These are phyloP conservation scores for Leishmania tropica DNA, from an alignment of 208 protist species.

Conservation along the genomic window DNA sequence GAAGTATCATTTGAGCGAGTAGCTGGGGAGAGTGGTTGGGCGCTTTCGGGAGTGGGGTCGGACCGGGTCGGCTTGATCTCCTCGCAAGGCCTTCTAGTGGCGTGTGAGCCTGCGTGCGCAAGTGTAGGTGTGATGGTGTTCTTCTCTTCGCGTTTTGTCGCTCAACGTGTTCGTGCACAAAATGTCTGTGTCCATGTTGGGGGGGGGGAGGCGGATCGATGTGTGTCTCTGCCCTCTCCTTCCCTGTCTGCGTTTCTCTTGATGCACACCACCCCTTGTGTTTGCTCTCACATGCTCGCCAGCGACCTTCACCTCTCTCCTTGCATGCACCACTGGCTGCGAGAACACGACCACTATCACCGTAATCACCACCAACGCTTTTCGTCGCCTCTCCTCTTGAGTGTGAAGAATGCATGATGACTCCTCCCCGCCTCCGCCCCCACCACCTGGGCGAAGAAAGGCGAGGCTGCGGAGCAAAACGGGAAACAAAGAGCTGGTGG, in stretches of 20 bases:
- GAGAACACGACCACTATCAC: background rate
- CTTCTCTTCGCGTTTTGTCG: background rate
- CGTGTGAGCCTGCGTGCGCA: background rate
- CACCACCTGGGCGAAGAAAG: background rate
- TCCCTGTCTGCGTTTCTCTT: background rate
- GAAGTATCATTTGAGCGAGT: constrained; percentile 40
- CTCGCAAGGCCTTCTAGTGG: background rate
- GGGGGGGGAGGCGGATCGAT: background rate
- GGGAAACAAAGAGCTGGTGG: background rate
- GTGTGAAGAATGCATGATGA: background rate
- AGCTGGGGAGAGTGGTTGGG: background rate
- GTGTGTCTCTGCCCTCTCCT: background rate
- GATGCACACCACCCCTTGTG: background rate
- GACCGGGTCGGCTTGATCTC: background rate
- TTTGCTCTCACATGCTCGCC: background rate
- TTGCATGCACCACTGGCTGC: background rate
- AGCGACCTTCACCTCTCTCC: background rate
- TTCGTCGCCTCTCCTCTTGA: background rate
- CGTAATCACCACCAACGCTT: background rate
- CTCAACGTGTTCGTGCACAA: background rate
- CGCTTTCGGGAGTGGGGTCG: background rate
- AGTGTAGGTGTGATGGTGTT: background rate
- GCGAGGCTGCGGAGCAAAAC: background rate
- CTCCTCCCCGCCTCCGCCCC: background rate
- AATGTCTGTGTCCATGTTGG: background rate